Base-by-base conservation (phyloP, 2,329 filamentous ascomycete species). In the Aureobasidium sp. region DNA sequence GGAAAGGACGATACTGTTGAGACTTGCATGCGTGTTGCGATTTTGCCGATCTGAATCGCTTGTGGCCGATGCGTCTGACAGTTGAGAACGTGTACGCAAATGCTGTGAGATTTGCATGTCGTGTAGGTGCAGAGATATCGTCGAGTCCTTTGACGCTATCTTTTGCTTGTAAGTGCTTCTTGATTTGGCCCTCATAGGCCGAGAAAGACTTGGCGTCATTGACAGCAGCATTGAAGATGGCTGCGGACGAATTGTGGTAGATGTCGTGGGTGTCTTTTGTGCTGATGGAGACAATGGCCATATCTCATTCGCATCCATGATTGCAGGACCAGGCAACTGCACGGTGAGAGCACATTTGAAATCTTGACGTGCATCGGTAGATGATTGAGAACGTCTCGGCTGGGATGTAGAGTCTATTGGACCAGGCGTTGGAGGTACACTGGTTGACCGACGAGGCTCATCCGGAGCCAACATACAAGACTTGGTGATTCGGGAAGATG, bases 21-120 rank as follows among this genome's bases (percentile, higher is more conserved):
- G 35, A 34, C 35, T 44, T 22, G 48, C 45, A 30, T 38, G 45
- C 17, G 16, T 40, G 17, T 39, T 17, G 11, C 21, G 42, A 8
- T 42, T 45, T 25, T 48, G 32, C 11, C 17, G 42, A 2, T 39
- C 34, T 2, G 37, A 21, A 14, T 49, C 42, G 12, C 21, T 49
- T 11, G 12, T 34, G 4, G 22, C 30, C 11, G 45, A 49, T 6
- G 34, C 34, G n/a, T 58, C 56, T n/a, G 70, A 72, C 3, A 69
- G 65, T 11, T 67, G 60, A 3, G 71, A 74, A 14, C 66, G 66
- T 6, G 69, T 72, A 6, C 72, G 70, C 12, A 74, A 60, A 59
- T 73, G 71, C 47, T 71, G 68, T 2, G 70, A 72, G 24, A 74
- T 74, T 11, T 68, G 65, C 71, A 74, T 73, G 27, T 64, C 68